Base-by-base conservation (phyloP, 257 asterid species). In the Cinchona pubescens region DNA sequence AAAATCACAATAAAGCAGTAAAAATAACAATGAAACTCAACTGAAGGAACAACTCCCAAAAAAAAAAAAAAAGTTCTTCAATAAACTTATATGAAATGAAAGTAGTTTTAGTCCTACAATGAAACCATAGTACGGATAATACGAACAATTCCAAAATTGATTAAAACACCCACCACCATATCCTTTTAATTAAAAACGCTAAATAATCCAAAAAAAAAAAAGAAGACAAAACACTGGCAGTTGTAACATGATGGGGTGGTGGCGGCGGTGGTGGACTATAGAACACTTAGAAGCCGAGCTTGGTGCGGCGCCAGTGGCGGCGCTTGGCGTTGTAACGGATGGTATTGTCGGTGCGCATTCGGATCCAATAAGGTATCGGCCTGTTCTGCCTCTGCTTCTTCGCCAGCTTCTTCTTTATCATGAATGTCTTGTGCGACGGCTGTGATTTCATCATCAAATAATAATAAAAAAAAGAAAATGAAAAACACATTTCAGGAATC, bases 271-370 rank as follows among this genome's bases (percentile, higher is more conserved):
- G 27, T 4, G 13, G 69, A 67, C n/a, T n/a, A n/a, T n/a, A 3
- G 13, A 27, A 1, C 29, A 25, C 61, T 81, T 78, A 92, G 82
- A 88, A 92, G 2, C 97, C 97, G 74, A 92, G 97, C 95, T 92
- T 92, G 85, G 97, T 92, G 58, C 96, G 96, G 88, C 97, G 96
- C 97, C 97, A 92, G 63, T 92, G 96, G 81, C 96, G 94, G 74
- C 94, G 97, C 90, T 90, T 90, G 77, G 96, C 94, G 74, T 92
- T 92, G 94, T 90, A 92, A 81, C 94, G 94, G 83, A 92, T 90
- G 79, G 94, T 92, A 84, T 92, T 92, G 76, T 87, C 96, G 40
- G 97, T 90, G 37, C 96, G 83, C 93, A 90, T 87, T 14, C 94
- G 87, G 85, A 90, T 90, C 93, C 95, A 92, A 81, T 92, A 84